Conservation (phyloP, 257 asterid genomes). For the Plantago elongata region DNA sequence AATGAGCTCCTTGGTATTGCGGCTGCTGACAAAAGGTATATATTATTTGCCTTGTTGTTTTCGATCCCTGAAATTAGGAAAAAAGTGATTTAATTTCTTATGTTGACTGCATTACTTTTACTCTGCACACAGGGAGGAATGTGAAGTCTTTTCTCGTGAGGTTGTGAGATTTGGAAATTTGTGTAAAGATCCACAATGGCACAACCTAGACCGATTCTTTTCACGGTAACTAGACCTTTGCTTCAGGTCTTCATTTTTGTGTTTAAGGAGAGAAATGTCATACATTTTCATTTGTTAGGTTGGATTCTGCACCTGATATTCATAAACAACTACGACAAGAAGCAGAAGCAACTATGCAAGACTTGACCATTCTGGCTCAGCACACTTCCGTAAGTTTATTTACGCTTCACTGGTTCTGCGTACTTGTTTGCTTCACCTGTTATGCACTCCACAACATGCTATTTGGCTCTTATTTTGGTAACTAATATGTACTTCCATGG, state of each 20-base stretch:
- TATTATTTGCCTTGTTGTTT: conserved; percentile 4
- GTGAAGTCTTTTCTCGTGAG: conserved; percentile 72
- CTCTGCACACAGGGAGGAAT: conserved; percentile 57
- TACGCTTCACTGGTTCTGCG: conserved; percentile 6
- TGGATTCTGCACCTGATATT: conserved; percentile 60
- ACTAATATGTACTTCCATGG: conserved; percentile 1
- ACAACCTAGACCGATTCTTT: conserved; percentile 84
- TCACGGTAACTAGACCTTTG: conserved; percentile 55
- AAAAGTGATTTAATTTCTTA: conserved; percentile 2
- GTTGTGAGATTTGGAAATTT: conserved; percentile 91
- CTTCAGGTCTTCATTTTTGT: not conserved
- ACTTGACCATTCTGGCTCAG: conserved; percentile 73
- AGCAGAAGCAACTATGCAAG: conserved; percentile 59
- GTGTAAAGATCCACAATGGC: conserved; percentile 98
- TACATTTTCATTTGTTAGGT: conserved; percentile 40
- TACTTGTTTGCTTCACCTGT: conserved; percentile 10
- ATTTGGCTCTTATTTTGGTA: conserved; percentile 6
- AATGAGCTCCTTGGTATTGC: conserved; percentile 82
- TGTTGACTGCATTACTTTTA: conserved; percentile 15
- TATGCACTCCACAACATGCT: not conserved
- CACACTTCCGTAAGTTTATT: conserved; percentile 71
- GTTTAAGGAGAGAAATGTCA: conserved; percentile 15
- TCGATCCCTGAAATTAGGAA: conserved; percentile 5
- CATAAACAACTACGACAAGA: conserved; percentile 67
- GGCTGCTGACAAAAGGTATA: conserved; percentile 84